Base-by-base conservation (phyloP, 1,284 basidiomycete species). In the Apiotrichum veenhuisii region DNA sequence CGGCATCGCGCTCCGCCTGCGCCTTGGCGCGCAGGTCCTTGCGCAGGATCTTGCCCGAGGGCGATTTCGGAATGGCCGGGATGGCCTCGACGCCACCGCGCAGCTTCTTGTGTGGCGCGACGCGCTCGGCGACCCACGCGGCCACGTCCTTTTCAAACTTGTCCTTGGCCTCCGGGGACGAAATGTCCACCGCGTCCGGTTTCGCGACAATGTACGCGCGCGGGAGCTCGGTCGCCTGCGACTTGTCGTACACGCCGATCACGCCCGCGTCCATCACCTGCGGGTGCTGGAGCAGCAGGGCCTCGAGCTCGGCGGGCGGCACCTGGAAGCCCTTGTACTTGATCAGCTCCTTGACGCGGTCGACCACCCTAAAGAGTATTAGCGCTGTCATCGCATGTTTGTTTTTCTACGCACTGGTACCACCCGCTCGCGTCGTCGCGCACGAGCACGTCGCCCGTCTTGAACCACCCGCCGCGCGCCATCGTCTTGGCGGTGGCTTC, bases 261-360 rank as follows among this genome's bases (percentile, higher is more conserved):
- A 89, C 87, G 12, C 84, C 88, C 0, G 80, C 78, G 64, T 90
- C 88, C 7, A 82, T 83, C 23, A 89, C 80, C 2, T 86, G 81
- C 0, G 86, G 84, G 64, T 91, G 87, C 5, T 82, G 82, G 18
- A 91, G 74, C 1, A 92, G 81, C 0, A 90, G 73, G 33, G 82
- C 81, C 69, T 92, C 89, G 2, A 92, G 80, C 65, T 91, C 89
- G 0, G 90, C 89, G 0, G 89, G 89, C 0, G 90, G 84, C 17
- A 92, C 72, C 64, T 77, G 75, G 58, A 70, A 76, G 26, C 76
- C 76, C 59, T 78, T 78, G 63, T 91, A 91, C 72, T 91, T 91
- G 78, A 92, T 88, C 34, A 91, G 75, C 69, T 91, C 89, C 66
- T 91, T 91, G 62, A 84, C 81, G 43, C 77, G 59, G 61, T 78